Percentiles rank a stretch among this genome's conserved stretches.
Evolutionary conservation across 78 protist species (phyloP).

Genomic region (Neovahlkampfia damariscottae): DNA sequence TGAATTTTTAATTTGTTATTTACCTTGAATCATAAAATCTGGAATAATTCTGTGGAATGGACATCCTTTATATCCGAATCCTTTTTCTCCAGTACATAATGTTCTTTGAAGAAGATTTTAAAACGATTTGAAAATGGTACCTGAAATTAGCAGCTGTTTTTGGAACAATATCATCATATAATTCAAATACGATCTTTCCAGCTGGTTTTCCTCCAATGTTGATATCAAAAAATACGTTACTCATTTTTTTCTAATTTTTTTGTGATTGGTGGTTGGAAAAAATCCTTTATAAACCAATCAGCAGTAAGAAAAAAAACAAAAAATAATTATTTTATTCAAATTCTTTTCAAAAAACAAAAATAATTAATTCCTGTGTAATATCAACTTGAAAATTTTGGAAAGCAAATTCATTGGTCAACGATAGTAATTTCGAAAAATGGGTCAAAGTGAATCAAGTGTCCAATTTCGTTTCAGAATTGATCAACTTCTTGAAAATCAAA

Average conservation of each 20-base stretch:
- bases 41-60: conserved; percentile 42
- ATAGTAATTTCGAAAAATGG: not conserved
- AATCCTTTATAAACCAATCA: too few species aligned
- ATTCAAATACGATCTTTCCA: conserved; percentile 80
- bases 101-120: too few species aligned
- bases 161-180: conserved; percentile 78
- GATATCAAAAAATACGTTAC: conserved; percentile 80
- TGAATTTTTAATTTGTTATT: conserved; percentile 11
- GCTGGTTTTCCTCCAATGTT: conserved; percentile 55
- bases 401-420: too few species aligned
- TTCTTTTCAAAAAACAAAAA: too few species aligned
- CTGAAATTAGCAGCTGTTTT: conserved; percentile 80
- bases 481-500: not conserved
- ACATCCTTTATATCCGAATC: conserved; percentile 31
- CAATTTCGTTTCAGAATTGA: not conserved
- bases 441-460: not conserved
- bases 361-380: too few species aligned
- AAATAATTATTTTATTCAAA: too few species aligned
- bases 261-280: too few species aligned
- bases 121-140: too few species aligned
- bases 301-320: too few species aligned
- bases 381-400: too few species aligned
- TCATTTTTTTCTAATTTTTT: too few species aligned
- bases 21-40: not conserved
- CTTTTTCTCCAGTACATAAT: conserved; percentile 76